phyloP scores from a whole-genome alignment of 139 green algal species.

The Mychonastes homosphaera region DNA sequence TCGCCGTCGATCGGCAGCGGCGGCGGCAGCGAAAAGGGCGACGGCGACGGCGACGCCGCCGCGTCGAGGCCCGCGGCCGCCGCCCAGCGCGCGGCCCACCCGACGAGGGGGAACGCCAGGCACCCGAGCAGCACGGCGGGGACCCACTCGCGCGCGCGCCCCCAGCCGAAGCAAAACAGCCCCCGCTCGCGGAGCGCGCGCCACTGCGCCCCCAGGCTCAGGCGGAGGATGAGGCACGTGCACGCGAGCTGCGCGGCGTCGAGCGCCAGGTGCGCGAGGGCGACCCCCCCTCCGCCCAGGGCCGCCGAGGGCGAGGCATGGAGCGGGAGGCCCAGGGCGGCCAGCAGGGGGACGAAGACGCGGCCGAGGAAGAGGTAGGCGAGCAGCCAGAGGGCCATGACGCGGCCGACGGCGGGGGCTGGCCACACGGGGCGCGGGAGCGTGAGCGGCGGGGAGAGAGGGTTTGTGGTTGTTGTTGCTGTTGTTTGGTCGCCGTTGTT shows the following conservation, averaged over 20 bases:
- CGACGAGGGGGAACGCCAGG: conserved; percentile 26
- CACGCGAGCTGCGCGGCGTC: conserved; percentile 43
- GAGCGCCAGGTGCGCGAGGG: conserved; percentile 60
- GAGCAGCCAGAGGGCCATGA: conserved; percentile 78
- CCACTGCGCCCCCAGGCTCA: conserved; percentile 34
- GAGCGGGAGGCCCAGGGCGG: conserved; percentile 46
- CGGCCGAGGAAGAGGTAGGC: conserved; percentile 68
- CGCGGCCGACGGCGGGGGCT: conserved; percentile 26
- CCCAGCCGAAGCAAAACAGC: conserved; percentile 21
- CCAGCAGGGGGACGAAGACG: conserved; percentile 45
- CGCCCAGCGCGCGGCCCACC: too few species aligned
- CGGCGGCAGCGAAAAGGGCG: too few species aligned
- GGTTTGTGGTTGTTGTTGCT: too few species aligned
- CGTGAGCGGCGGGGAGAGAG: too few species aligned
- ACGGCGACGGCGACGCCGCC: too few species aligned
- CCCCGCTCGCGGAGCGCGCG: conserved; percentile 13
- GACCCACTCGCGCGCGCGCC: conserved; percentile 24
- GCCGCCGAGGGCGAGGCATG: conserved; percentile 28
- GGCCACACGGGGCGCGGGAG: neutral
- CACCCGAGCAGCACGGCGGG: conserved; percentile 11
- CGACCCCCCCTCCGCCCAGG: conserved; percentile 37
- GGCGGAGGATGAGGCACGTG: conserved; percentile 48
- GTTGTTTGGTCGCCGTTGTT: too few species aligned
- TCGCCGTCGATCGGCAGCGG: too few species aligned
- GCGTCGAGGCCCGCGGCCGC: too few species aligned